Conservation (phyloP, 352 stramenopile species). For the Globisporangium middletonii region DNA sequence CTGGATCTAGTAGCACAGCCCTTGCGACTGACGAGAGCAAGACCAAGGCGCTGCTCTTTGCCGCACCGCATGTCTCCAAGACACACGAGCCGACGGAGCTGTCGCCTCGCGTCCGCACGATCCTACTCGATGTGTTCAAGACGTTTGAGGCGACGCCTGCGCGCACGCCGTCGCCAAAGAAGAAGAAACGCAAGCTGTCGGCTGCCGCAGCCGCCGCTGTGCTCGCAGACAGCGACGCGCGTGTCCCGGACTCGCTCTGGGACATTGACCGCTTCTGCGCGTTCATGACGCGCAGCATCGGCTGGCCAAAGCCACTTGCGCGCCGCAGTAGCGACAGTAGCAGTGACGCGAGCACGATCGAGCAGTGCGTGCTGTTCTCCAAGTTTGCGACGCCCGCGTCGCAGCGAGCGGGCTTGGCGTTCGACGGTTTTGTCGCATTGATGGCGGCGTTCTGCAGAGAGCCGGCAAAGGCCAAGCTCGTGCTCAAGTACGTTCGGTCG, state of each 20-base stretch:
- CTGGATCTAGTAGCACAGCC: background rate
- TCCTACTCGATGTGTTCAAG: constrained; percentile 33
- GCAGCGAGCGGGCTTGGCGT: constrained; percentile 23
- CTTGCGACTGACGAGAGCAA: constrained; percentile 2
- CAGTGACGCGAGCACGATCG: background rate
- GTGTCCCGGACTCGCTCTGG: constrained; percentile 18
- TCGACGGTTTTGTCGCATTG: constrained; percentile 36
- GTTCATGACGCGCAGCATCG: constrained; percentile 25
- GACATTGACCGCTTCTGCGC: constrained; percentile 63
- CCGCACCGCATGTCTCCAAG: constrained; percentile 5
- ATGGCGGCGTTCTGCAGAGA: constrained; percentile 41
- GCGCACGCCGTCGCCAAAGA: constrained; percentile 28
- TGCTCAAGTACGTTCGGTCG: constrained; percentile 42
- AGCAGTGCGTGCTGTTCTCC: constrained; percentile 65
- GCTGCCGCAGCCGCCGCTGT: constrained; percentile 1
- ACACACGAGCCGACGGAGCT: constrained; percentile 17
- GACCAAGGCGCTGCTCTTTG: constrained; percentile 1
- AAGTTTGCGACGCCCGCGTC: constrained; percentile 40
- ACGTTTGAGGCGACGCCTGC: constrained; percentile 21
- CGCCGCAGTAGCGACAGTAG: background rate
- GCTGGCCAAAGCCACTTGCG: constrained; percentile 3
- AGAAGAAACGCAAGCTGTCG: constrained; percentile 43
- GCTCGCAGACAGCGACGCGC: background rate
- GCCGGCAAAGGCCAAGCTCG: constrained; percentile 28
- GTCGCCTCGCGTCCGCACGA: constrained; percentile 20